Percentiles rank a stretch among this genome's conserved stretches.
phyloP scores from a whole-genome alignment of 805 yeast genomes.

The Schwanniomyces sp. region DNA sequence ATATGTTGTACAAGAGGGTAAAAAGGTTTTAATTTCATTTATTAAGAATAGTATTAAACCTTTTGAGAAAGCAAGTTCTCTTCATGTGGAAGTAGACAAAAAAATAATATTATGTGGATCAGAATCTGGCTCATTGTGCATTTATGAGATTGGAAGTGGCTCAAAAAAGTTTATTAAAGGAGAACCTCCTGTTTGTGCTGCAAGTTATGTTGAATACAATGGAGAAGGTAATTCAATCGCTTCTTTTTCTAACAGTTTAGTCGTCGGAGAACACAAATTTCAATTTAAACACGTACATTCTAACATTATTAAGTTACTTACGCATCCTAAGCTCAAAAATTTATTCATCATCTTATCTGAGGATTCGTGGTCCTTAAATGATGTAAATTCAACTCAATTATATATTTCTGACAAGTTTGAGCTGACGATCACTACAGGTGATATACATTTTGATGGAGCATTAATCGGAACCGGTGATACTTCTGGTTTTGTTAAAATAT shows the following conservation, averaged over 20 bases:
- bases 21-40: conserved; percentile 10
- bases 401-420: conserved; percentile 8
- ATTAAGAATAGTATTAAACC: conserved; percentile 7
- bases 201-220: conserved; percentile 10
- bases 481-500: conserved; percentile 33
- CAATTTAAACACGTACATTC: conserved; percentile 4
- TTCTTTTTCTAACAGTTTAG: conserved; percentile 17
- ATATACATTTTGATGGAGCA: conserved; percentile 51
- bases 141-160: conserved; percentile 6
- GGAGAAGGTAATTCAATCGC: conserved; percentile 15
- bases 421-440: conserved; percentile 18
- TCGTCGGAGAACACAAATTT: conserved; percentile 9
- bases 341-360: conserved; percentile 27
- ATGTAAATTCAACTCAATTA: conserved; percentile 6
- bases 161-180: conserved; percentile 10
- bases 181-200: conserved; percentile 13
- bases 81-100: conserved; percentile 4
- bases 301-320: conserved; percentile 19
- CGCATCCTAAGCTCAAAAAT: conserved; percentile 32
- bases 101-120: conserved; percentile 10
- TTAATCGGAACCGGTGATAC: conserved; percentile 40
- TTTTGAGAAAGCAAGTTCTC: conserved; percentile 8
- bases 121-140: conserved; percentile 12
- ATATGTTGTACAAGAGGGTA: conserved; percentile 15
- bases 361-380: conserved; percentile 19